Conservation (phyloP, 768 basidiomycete genomes). For the Hygrocybe coccinea region DNA sequence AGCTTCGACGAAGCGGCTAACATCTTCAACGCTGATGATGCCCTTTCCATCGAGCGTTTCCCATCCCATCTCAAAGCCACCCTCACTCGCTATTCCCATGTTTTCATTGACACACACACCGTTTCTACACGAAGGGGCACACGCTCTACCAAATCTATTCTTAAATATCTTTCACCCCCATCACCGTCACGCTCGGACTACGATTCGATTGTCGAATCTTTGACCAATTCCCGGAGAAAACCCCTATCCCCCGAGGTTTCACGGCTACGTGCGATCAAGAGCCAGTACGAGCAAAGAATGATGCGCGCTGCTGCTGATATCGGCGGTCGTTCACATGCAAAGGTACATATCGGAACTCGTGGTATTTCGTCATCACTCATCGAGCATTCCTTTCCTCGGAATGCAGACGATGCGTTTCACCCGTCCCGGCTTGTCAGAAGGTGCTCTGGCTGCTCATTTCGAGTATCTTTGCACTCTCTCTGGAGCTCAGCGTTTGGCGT, state of each 20-base stretch:
- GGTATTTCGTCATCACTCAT: neutral
- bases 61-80: slow-evolving; percentile 54
- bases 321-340: slow-evolving; percentile 79
- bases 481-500: slow-evolving; percentile 86
- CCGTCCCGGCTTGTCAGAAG: slow-evolving; percentile 40
- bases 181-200: slow-evolving; percentile 36
- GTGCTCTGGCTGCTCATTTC: slow-evolving; percentile 65
- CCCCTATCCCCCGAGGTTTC: slow-evolving; percentile 68
- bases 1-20: slow-evolving; percentile 56
- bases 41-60: slow-evolving; percentile 52
- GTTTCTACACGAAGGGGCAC: slow-evolving; percentile 33
- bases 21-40: slow-evolving; percentile 78
- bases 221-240: slow-evolving; percentile 42
- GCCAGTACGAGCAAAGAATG: slow-evolving; percentile 62
- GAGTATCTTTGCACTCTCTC: slow-evolving; percentile 77
- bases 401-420: slow-evolving; percentile 77
- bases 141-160: slow-evolving; percentile 41
- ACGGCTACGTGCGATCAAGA: slow-evolving; percentile 73
- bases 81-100: slow-evolving; percentile 42
- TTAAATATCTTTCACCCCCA: slow-evolving; percentile 45
- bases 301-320: slow-evolving; percentile 87
- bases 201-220: slow-evolving; percentile 51
- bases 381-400: neutral
- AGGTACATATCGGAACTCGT: slow-evolving; percentile 43
- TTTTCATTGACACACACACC: slow-evolving; percentile 49